Conservation (phyloP, 495 filamentous ascomycete genomes). For the Coniosporium apollinis region DNA sequence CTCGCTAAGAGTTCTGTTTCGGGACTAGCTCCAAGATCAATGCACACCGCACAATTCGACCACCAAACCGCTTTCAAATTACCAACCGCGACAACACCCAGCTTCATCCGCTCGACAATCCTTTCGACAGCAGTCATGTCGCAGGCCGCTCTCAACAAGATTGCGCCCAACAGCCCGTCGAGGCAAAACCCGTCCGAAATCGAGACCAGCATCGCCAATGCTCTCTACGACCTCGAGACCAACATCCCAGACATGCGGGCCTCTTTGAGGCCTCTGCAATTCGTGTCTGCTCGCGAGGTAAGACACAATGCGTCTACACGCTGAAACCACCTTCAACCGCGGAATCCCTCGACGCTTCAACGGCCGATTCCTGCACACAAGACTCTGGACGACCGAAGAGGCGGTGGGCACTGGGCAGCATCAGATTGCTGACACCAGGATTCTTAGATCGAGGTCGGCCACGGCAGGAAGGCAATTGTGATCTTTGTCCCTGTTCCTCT, state of each 20-base stretch:
- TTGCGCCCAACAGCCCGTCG: conserved; percentile 88
- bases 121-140: conserved; percentile 27
- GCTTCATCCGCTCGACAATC: no score
- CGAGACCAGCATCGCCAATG: conserved; percentile 82
- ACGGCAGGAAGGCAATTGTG: conserved; percentile 99
- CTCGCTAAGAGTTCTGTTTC: no score
- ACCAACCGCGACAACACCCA: no score
- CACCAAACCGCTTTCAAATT: no score
- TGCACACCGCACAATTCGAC: no score
- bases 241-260: conserved; percentile 92
- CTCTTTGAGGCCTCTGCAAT: conserved; percentile 86
- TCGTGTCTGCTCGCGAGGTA: conserved; percentile 96
- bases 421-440: conserved; percentile 53
- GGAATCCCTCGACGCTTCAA: no score
- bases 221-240: conserved; percentile 94
- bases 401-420: conserved; percentile 31
- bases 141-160: conserved; percentile 79
- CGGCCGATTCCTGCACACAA: no score
- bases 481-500: conserved; percentile 99
- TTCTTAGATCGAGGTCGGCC: conserved; percentile 88
- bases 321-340: conserved; percentile 3
- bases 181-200: conserved; percentile 86
- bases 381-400: conserved; percentile 38
- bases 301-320: no score
- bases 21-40: no score